These are phyloP conservation scores for Penicillium sumatraense DNA, from an alignment of 2,329 filamentous ascomycete species.

Conservation along the genomic window DNA sequence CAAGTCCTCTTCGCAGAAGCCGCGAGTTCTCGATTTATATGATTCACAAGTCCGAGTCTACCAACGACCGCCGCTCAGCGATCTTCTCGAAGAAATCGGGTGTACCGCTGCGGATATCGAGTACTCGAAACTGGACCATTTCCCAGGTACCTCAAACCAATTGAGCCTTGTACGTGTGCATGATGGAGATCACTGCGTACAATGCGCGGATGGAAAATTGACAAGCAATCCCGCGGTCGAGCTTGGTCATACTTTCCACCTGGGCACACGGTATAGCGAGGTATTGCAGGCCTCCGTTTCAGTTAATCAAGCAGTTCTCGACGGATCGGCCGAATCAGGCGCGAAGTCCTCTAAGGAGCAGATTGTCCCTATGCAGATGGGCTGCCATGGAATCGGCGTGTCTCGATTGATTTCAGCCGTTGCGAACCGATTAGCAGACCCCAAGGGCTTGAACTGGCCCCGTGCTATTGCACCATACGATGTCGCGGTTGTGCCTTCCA, in stretches of 20 bases:
- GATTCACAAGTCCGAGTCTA: conserved; percentile 46
- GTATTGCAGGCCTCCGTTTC: conserved; percentile 70
- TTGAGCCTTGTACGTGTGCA: conserved; percentile 69
- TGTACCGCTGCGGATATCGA: conserved; percentile 36
- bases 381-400: conserved; percentile 93
- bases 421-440: conserved; percentile 74
- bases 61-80: conserved; percentile 43
- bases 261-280: conserved; percentile 84
- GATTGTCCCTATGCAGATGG: conserved; percentile 77
- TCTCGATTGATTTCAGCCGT: conserved; percentile 88
- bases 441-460: conserved; percentile 84
- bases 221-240: conserved; percentile 77
- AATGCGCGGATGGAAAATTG: conserved; percentile 68
- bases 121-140: conserved; percentile 41
- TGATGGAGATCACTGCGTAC: conserved; percentile 73
- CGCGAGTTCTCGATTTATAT: conserved; percentile 44
- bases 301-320: conserved; percentile 38
- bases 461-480: conserved; percentile 83
- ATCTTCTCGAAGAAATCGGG: conserved; percentile 35
- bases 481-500: conserved; percentile 66
- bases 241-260: conserved; percentile 91
- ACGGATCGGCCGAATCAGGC: conserved; percentile 16
- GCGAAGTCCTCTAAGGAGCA: conserved; percentile 34
- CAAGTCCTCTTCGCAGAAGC: conserved; percentile 28
- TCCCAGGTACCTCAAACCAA: conserved; percentile 45